These are phyloP conservation scores for Cryptococcus wingfieldii DNA, from an alignment of 1,284 basidiomycete species.

Conservation along the genomic window DNA sequence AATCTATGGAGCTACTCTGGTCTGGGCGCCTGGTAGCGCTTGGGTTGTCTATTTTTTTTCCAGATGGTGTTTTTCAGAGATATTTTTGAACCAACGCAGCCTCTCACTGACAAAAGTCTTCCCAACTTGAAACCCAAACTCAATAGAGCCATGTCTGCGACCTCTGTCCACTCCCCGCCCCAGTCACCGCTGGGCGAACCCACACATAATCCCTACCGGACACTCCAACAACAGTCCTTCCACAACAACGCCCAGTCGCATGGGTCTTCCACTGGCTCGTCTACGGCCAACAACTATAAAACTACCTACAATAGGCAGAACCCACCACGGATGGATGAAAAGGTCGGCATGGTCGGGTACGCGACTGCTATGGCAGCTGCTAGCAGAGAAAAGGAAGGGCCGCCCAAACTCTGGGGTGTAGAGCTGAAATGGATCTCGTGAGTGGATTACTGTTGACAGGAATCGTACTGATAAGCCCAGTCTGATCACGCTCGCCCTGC, in stretches of 20 bases:
- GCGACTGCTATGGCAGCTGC: slow-evolving; percentile 11
- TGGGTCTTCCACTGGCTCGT: neutral
- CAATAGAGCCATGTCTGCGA: slow-evolving; percentile 26
- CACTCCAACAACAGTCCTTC: slow-evolving; percentile 9
- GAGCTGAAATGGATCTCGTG: slow-evolving; percentile 48
- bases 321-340: slow-evolving; percentile 18
- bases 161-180: slow-evolving; percentile 28
- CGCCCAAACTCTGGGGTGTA: slow-evolving; percentile 40
- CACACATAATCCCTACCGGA: slow-evolving; percentile 17
- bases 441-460: slow-evolving; percentile 9
- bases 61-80: neutral
- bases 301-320: slow-evolving; percentile 11
- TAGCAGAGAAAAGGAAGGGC: slow-evolving; percentile 18
- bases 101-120: slow-evolving; percentile 29
- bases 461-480: slow-evolving; percentile 48
- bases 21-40: neutral
- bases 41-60: neutral
- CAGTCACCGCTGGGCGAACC: slow-evolving; percentile 15
- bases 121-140: slow-evolving; percentile 19
- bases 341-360: slow-evolving; percentile 16
- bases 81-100: neutral
- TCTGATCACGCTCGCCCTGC: slow-evolving; percentile 83
- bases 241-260: slow-evolving; percentile 3
- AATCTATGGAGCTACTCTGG: neutral
- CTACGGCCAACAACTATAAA: slow-evolving; percentile 3